Evolutionary conservation across 1,284 basidiomycete species (phyloP), one percentile per base, ranked within the genome.

Genomic region (Cutaneotrichosporon mucoides): DNA sequence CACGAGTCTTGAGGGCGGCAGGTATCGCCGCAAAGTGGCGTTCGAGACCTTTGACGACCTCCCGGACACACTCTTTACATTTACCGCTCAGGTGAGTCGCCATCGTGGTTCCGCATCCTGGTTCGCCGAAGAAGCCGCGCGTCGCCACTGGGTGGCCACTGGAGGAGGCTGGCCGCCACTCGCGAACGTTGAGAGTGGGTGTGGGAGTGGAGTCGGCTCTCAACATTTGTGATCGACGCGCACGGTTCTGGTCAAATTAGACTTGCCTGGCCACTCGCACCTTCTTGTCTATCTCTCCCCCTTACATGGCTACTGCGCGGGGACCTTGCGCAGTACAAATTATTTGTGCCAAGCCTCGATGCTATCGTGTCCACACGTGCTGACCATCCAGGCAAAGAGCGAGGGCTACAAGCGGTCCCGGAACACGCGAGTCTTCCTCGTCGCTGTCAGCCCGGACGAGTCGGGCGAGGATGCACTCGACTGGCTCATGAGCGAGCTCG

Each of bases 381-480:
- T 51, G 49, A 51, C 49, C 13, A 2, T 89, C 24, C 84, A 87
- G 72, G 90, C 90, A 35, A 93, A 94, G 75, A 88, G 86, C 16
- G 87, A 88, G 2, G 88, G 89, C 1, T 98, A 94, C 76, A 80
- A 82, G 55, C 84, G 91, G 24, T 88, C 83, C 4, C 84, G 88
- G 35, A 86, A 86, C 62, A 95, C 93, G 1, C 84, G 95, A 0
- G 91, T 92, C 0, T 97, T 94, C 76, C 83, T 97, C 9, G 93
- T 92, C 58, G 93, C 93, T 0, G 84, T 91, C 1, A 92, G 90
- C 53, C 83, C 88, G 0, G 94, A 98, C 70, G 91, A 94, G 78
- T 89, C 87, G 61, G 92, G 92, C 0, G 78, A 81, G 10, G 85
- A 91, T 68, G 92, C 92, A 1, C 80, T 96, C 13, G 90, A 94